These are phyloP conservation scores for Saccharomyces paradoxus DNA, from an alignment of 805 yeast species.

Conservation along the genomic window DNA sequence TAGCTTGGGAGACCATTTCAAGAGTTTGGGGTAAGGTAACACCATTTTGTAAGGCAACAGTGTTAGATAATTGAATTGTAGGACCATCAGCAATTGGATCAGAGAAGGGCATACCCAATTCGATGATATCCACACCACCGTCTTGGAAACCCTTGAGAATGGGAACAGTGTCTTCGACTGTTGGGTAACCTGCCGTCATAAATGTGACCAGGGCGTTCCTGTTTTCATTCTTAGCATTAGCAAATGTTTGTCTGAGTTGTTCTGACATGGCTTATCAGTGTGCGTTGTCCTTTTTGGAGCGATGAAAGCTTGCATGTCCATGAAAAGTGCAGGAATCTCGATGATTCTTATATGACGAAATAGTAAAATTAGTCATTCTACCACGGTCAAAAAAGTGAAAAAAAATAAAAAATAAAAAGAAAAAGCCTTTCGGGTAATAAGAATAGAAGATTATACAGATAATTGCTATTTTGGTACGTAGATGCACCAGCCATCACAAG, in stretches of 20 bases:
- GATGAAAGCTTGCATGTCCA: background rate
- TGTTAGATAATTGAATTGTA: conserved; percentile 84
- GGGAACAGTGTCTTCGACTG: conserved; percentile 79
- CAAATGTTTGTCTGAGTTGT: conserved; percentile 44
- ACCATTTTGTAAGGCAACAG: conserved; percentile 74
- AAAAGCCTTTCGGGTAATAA: background rate
- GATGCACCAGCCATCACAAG: conserved; percentile 12
- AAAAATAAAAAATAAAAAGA: background rate
- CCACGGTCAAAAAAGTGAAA: background rate
- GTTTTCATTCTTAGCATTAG: conserved; percentile 48
- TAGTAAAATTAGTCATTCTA: background rate
- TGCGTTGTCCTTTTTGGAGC: background rate
- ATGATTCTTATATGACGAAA: background rate
- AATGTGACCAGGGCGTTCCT: conserved; percentile 88
- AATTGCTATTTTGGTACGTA: background rate
- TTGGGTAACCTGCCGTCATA: conserved; percentile 90
- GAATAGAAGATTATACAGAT: background rate
- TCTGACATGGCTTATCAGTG: conserved; percentile 22
- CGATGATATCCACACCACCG: conserved; percentile 93
- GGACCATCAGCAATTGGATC: conserved; percentile 99
- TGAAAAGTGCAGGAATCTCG: background rate
- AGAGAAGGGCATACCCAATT: conserved; percentile 91
- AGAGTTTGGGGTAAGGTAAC: conserved; percentile 62
- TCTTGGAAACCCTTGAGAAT: conserved; percentile 80
- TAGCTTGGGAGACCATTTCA: conserved; percentile 65